Conservation (phyloP, 148 eudicot species). For the Chenopodium suecicum region DNA sequence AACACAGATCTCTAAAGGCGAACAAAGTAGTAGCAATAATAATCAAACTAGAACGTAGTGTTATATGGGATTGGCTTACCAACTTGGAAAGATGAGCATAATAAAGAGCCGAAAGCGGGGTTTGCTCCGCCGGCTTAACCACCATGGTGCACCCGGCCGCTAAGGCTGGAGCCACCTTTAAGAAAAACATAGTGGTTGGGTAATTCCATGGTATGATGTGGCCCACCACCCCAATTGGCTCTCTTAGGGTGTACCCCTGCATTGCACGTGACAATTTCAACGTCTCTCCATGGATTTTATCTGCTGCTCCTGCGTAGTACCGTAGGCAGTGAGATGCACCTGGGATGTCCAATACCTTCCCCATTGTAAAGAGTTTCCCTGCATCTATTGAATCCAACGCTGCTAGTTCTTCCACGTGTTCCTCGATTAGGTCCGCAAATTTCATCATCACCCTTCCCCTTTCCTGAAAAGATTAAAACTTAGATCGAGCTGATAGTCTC, state of each 20-base stretch:
- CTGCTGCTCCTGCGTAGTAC: slow-evolving; percentile 88
- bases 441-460: slow-evolving; percentile 36
- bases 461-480: slow-evolving; percentile 3
- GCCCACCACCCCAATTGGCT: slow-evolving; percentile 84
- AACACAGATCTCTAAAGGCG: too few species aligned
- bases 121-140: slow-evolving; percentile 89
- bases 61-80: slow-evolving; percentile 32
- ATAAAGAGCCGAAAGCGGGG: slow-evolving; percentile 78
- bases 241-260: slow-evolving; percentile 79
- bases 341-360: slow-evolving; percentile 56
- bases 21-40: too few species aligned
- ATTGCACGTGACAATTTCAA: slow-evolving; percentile 63
- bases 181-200: slow-evolving; percentile 53
- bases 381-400: slow-evolving; percentile 47
- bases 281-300: slow-evolving; percentile 83
- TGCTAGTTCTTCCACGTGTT: slow-evolving; percentile 32
- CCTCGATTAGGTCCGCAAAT: slow-evolving; percentile 28
- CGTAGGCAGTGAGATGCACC: slow-evolving; percentile 37
- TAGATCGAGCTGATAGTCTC: too few species aligned
- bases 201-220: slow-evolving; percentile 89
- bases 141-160: slow-evolving; percentile 94
- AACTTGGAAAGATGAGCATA: slow-evolving; percentile 69
- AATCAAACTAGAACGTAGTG: too few species aligned
- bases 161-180: slow-evolving; percentile 79
- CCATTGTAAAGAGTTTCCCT: slow-evolving; percentile 52